Evolutionary conservation across 371 early-diverging fungal species (phyloP).

Genomic region (Mucor circinelloides): DNA sequence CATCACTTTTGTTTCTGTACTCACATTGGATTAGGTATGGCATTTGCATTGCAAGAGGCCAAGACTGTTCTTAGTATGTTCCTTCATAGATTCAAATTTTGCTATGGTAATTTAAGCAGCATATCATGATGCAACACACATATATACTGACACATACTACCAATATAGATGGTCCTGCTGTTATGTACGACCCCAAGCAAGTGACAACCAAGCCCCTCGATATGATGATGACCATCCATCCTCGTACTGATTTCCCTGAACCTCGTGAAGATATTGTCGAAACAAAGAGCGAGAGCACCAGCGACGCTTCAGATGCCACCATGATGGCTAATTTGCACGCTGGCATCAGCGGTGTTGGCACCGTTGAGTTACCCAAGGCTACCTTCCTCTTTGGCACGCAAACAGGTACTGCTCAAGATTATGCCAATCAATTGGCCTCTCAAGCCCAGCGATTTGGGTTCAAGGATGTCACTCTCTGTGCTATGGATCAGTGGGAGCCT

Average conservation of each 20-base stretch:
- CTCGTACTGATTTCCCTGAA: slow-evolving; percentile 39
- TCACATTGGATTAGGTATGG: not conserved
- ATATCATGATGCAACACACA: not conserved
- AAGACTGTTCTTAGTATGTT: slow-evolving; percentile 53
- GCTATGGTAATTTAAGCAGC: slow-evolving; percentile 14
- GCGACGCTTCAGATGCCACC: not conserved
- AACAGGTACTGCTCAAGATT: slow-evolving; percentile 59
- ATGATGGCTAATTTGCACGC: not conserved
- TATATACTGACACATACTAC: not conserved
- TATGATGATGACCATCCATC: slow-evolving; percentile 34
- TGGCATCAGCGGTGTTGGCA: not conserved
- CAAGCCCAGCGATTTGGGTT: slow-evolving; percentile 53
- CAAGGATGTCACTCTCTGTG: slow-evolving; percentile 25
- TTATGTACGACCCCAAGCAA: slow-evolving; percentile 26
- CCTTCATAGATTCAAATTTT: slow-evolving; percentile 42
- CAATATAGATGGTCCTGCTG: slow-evolving; percentile 31
- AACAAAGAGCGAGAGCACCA: not conserved
- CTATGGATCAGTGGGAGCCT: slow-evolving; percentile 51
- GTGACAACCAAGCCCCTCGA: slow-evolving; percentile 40
- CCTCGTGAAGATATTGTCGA: not conserved
- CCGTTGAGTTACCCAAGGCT: slow-evolving; percentile 27
- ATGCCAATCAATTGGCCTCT: slow-evolving; percentile 39
- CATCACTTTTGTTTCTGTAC: not conserved
- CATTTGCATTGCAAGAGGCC: slow-evolving; percentile 59
- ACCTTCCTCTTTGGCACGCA: slow-evolving; percentile 58